Conservation (phyloP, 2,329 filamentous ascomycete species). For the Pleoardoris graminearum region DNA sequence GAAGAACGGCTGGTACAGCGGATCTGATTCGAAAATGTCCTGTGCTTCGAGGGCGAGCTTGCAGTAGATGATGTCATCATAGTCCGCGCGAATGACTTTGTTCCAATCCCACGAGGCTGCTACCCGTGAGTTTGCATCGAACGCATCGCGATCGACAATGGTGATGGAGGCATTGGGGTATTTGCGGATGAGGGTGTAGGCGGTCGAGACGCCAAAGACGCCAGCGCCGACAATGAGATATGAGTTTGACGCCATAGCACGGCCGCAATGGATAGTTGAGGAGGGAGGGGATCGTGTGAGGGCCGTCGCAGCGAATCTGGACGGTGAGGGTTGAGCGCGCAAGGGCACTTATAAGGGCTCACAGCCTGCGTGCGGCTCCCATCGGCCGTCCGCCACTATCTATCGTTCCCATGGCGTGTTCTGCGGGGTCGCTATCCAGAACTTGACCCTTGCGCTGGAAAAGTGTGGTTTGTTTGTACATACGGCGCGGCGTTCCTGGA, state of each 20-base stretch:
- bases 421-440: conserved; percentile 5
- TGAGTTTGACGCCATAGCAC: conserved; percentile 34
- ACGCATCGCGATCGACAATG: conserved; percentile 45
- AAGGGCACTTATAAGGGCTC: not conserved
- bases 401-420: conserved; percentile 5
- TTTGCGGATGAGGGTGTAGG: conserved; percentile 46
- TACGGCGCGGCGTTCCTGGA: not conserved
- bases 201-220: conserved; percentile 45
- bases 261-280: not conserved
- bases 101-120: conserved; percentile 75
- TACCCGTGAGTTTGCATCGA: conserved; percentile 38
- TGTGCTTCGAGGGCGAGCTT: conserved; percentile 67
- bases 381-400: conserved; percentile 6
- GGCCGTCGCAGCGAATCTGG: not conserved
- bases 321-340: not conserved
- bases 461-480: conserved; percentile 1
- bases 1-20: conserved; percentile 59
- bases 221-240: conserved; percentile 44
- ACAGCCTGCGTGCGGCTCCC: conserved; percentile 8
- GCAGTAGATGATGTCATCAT: conserved; percentile 66
- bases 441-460: not conserved
- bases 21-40: conserved; percentile 61
- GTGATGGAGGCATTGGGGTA: conserved; percentile 48
- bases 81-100: conserved; percentile 72
- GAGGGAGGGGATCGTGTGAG: not conserved